Evolutionary conservation across 1,284 basidiomycete genomes (phyloP).

Genomic region (Violaceomyces palustris): DNA sequence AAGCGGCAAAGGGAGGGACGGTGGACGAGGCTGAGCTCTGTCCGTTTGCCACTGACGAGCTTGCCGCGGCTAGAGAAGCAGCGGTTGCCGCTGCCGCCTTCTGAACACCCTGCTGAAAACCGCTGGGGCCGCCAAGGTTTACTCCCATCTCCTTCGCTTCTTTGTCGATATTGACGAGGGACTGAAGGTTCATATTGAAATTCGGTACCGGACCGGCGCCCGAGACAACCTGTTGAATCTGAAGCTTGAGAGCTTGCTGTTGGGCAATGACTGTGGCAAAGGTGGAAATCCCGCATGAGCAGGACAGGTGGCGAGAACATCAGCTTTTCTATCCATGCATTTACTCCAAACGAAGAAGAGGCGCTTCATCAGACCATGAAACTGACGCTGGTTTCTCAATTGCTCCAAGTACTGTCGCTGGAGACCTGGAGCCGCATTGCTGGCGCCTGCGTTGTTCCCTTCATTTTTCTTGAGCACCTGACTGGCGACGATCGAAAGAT

Average conservation of each 20-base stretch:
- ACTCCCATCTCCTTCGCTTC: slow-evolving; percentile 41
- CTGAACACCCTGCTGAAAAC: slow-evolving; percentile 2
- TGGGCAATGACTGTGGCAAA: slow-evolving; percentile 14
- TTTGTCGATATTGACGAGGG: slow-evolving; percentile 40
- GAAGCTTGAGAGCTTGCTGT: slow-evolving; percentile 30
- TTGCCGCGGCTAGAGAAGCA: background rate
- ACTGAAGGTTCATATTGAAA: slow-evolving; percentile 32
- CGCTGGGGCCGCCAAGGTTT: slow-evolving; percentile 28
- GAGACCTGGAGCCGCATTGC: slow-evolving; percentile 10
- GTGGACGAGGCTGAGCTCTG: too few species aligned
- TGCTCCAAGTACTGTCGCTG: slow-evolving; percentile 31
- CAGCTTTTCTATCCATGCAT: background rate
- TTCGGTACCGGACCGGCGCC: slow-evolving; percentile 23
- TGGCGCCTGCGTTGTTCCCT: background rate
- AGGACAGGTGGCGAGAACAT: too few species aligned
- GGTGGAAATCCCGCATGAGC: too few species aligned
- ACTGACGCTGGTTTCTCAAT: slow-evolving; percentile 22
- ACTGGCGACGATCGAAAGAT: slow-evolving; percentile 21
- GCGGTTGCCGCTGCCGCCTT: slow-evolving; percentile 1
- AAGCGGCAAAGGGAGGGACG: too few species aligned
- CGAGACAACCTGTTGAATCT: slow-evolving; percentile 21
- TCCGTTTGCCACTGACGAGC: too few species aligned
- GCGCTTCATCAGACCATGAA: too few species aligned
- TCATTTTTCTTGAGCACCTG: slow-evolving; percentile 8
- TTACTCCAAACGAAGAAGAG: background rate